Evolutionary conservation across 1,284 basidiomycete genomes (phyloP).

Genomic region (Ceratobasidium papillatum): DNA sequence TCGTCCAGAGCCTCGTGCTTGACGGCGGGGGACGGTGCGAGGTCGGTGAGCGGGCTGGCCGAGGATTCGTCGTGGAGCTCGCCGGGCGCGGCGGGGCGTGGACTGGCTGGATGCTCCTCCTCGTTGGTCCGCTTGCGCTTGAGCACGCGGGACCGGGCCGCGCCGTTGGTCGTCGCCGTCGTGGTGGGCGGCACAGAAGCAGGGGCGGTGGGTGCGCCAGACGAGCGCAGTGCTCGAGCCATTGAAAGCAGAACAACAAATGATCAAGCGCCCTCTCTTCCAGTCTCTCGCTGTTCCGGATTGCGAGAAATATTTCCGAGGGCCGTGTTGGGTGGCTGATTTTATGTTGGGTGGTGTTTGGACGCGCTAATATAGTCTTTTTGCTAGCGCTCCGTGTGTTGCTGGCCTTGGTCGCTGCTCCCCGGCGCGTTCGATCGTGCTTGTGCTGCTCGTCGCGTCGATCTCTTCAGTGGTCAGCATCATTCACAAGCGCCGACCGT

Average conservation of each 20-base stretch:
- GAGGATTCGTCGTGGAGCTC: constrained; percentile 16
- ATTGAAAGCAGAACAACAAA: constrained; percentile 1
- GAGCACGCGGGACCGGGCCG: neutral
- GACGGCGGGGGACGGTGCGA: constrained; percentile 34
- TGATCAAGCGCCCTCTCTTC: constrained; percentile 3
- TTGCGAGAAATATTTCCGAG: neutral
- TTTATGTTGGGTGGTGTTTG: constrained; percentile 33
- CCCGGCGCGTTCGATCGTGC: neutral
- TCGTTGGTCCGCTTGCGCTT: constrained; percentile 36
- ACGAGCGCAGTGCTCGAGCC: constrained; percentile 36
- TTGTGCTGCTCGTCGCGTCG: neutral
- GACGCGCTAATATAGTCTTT: neutral
- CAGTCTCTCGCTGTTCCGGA: neutral
- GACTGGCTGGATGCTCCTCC: constrained; percentile 14
- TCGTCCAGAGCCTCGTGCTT: constrained; percentile 23
- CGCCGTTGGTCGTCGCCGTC: neutral
- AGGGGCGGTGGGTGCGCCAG: constrained; percentile 9
- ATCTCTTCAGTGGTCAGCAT: neutral
- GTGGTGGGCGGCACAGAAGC: neutral
- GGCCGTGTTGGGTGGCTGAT: constrained; percentile 2
- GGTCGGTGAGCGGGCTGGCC: constrained; percentile 35
- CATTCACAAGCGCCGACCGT: constrained; percentile 18
- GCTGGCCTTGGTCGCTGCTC: neutral
- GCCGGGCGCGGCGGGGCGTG: neutral
- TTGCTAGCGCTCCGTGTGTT: neutral